phyloP scores from a whole-genome alignment of 257 asterid species.

The Echium plantagineum region DNA sequence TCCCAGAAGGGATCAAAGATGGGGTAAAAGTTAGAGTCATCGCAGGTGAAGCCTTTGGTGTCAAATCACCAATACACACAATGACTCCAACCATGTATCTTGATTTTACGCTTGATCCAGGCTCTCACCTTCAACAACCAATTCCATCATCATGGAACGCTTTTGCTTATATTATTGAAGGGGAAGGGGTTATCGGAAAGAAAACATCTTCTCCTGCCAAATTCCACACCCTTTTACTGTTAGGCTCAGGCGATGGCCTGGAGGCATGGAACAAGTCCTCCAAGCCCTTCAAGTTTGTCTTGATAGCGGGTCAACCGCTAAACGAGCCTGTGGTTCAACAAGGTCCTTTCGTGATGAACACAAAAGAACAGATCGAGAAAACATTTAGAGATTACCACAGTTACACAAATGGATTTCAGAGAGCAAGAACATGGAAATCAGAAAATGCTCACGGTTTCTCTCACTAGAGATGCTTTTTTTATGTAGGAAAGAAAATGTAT shows the following conservation, averaged over 20 bases:
- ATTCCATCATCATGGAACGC: constrained; percentile 62
- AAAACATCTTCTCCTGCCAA: constrained; percentile 29
- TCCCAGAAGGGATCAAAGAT: no score
- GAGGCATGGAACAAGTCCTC: constrained; percentile 58
- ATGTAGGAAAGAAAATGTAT: no score
- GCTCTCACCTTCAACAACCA: constrained; percentile 46
- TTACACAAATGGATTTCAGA: neutral
- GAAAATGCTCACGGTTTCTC: neutral
- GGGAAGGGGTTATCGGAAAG: constrained; percentile 55
- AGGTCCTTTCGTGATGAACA: constrained; percentile 93
- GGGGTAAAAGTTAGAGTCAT: constrained; percentile 9
- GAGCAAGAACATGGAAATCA: neutral
- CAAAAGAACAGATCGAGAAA: constrained; percentile 58
- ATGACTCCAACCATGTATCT: no score
- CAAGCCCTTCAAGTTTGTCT: constrained; percentile 37
- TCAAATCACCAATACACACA: no score
- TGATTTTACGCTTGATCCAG: constrained; percentile 58
- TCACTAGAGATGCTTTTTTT: no score
- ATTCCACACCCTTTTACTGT: constrained; percentile 53
- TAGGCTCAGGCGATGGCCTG: constrained; percentile 53
- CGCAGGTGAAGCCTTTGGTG: no score
- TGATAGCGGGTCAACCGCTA: constrained; percentile 75
- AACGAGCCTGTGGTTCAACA: constrained; percentile 76
- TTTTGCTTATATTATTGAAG: constrained; percentile 67
- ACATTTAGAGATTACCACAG: constrained; percentile 14